These are phyloP conservation scores for Arthrobotrys iridis DNA, from an alignment of 2,329 filamentous ascomycete genomes.

Conservation along the genomic window DNA sequence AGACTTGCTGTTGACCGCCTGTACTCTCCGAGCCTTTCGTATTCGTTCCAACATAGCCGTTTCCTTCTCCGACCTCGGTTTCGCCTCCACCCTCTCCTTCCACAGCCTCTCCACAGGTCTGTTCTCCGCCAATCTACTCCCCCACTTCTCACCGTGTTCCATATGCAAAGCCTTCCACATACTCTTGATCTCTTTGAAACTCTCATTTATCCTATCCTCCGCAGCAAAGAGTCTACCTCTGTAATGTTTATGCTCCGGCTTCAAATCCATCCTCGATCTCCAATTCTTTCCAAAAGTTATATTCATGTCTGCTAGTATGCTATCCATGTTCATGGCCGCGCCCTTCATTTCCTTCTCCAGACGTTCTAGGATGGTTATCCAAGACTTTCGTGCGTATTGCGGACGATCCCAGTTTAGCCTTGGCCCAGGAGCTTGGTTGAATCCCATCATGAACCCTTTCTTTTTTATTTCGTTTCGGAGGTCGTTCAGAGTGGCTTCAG, in stretches of 20 bases:
- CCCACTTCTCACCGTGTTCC: neutral
- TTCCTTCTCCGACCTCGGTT: neutral
- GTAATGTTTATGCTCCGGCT: neutral
- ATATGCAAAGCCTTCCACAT: conserved; percentile 11
- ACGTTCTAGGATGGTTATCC: conserved; percentile 5
- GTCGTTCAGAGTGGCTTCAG: neutral
- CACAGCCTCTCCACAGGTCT: neutral
- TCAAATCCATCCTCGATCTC: conserved; percentile 8
- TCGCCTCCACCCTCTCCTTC: conserved; percentile 1
- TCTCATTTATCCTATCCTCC: neutral
- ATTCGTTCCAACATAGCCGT: neutral
- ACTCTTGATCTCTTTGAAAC: neutral
- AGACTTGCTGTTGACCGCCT: neutral
- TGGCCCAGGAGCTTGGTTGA: neutral
- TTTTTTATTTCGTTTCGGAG: conserved; percentile 5
- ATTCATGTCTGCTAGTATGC: neutral
- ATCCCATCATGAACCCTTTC: conserved; percentile 3
- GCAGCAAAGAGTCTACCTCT: neutral
- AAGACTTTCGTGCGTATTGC: conserved; percentile 2
- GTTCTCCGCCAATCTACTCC: neutral
- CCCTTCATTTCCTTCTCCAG: neutral
- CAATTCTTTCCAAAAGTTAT: neutral
- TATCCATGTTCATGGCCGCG: neutral
- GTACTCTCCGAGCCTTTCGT: neutral
- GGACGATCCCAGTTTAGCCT: conserved; percentile 9